These are phyloP conservation scores for Nakazawaea peltata DNA, from an alignment of 805 yeast genomes.

Conservation along the genomic window DNA sequence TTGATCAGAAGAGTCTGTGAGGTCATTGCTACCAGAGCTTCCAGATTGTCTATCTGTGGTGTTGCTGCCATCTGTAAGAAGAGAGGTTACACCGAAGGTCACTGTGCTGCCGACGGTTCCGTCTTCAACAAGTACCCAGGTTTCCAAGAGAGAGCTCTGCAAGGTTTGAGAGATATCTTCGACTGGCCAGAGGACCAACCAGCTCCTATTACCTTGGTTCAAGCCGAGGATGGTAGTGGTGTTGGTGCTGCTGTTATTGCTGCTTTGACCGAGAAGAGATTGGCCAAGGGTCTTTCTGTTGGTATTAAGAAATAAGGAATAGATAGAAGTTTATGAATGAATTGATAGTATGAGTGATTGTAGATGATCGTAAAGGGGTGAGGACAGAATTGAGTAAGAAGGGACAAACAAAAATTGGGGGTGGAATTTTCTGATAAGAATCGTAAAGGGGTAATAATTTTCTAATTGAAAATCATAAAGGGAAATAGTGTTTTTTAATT, in stretches of 20 bases:
- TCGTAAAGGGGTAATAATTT: no score
- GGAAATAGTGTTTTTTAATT: no score
- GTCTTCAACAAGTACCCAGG: constrained; percentile 92
- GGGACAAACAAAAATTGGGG: no score
- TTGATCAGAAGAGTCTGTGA: constrained; percentile 78
- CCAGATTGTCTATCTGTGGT: constrained; percentile 90
- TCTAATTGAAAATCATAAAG: no score
- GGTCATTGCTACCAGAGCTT: constrained; percentile 85
- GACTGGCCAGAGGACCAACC: constrained; percentile 57
- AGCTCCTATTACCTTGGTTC: constrained; percentile 77
- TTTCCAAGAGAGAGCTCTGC: constrained; percentile 83
- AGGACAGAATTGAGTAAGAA: background rate
- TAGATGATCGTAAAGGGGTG: no score
- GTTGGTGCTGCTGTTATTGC: constrained; percentile 99
- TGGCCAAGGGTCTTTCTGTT: constrained; percentile 59
- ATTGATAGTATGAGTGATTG: no score
- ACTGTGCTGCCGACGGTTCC: constrained; percentile 96
- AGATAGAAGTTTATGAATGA: background rate
- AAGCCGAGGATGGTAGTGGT: constrained; percentile 98
- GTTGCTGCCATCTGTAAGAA: constrained; percentile 89
- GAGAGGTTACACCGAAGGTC: constrained; percentile 68
- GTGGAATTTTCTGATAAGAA: no score
- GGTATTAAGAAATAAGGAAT: constrained; percentile 27
- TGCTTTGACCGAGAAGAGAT: constrained; percentile 81
- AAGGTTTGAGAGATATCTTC: constrained; percentile 81